Base-by-base conservation (phyloP, 1,139 yeast genomes). In the Pichia norvegensis region DNA sequence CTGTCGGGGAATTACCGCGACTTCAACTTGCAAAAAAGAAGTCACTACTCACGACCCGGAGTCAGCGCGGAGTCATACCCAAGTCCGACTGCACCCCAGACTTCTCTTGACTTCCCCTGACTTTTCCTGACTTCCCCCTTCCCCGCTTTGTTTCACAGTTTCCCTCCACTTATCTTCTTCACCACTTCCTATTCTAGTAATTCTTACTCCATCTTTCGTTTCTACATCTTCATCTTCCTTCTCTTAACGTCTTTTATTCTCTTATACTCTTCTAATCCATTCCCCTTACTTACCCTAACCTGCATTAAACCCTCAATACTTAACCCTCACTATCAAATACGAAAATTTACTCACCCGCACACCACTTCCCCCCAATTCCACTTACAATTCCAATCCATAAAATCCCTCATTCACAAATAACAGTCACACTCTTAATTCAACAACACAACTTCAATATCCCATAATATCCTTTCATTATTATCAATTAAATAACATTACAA, bases 101-200 rank as follows among this genome's bases (percentile, higher is more conserved):
- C 21, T 7, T n/a, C n/a, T n/a, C n/a, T n/a, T n/a, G n/a, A n/a
- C n/a, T n/a, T n/a, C n/a, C n/a, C n/a, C n/a, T n/a, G n/a, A n/a
- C n/a, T n/a, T n/a, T 20, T 36, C 27, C 38, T 20, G 10, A 19
- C 38, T 13, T 9, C 16, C 19, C 5, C 13, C 6, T 17, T 16
- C 23, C 27, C 27, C 27, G 33, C 19, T 22, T 38, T 40, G 7
- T 38, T 33, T 19, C 43, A 17, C 29, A 2, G 16, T 9, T 25
- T 20, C 5, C 13, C 6, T 17, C 21, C 23, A 20, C 27, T 23
- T 40, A 16, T 22, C 37, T 40, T 13, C 43, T 33, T 19, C 43
- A 17, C 29, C 36, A 29, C 27, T 38, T 29, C 41, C 41, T 29
- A 20, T 38, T 29, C n/a, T 10, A n/a, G 41, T 29, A 29, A 29